Percentiles rank a stretch among this genome's conserved stretches.
phyloP scores from a whole-genome alignment of 331 rosid genomes.

The Malus hybrid region DNA sequence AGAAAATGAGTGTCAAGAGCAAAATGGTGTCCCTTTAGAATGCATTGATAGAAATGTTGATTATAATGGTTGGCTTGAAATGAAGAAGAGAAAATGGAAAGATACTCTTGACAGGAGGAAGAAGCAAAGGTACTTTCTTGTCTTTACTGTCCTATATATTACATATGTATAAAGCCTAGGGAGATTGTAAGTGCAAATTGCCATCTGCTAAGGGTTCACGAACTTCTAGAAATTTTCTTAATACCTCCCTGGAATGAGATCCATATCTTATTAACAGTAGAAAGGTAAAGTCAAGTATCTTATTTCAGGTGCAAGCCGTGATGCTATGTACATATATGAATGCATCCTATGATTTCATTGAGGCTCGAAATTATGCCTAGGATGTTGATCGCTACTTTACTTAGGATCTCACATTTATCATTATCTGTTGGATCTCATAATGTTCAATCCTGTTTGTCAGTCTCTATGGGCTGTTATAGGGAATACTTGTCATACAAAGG shows the following conservation, averaged over 20 bases:
- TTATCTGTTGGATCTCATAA: not conserved
- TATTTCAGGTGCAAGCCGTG: not conserved
- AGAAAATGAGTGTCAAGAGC: constrained; percentile 21
- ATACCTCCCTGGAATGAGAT: not conserved
- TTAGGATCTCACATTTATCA: not conserved
- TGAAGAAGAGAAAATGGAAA: constrained; percentile 84
- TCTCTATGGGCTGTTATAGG: not conserved
- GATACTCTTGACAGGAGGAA: constrained; percentile 60
- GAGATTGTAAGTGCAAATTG: not conserved
- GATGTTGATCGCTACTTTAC: not conserved
- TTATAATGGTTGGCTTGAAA: constrained; percentile 92
- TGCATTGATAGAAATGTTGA: constrained; percentile 59
- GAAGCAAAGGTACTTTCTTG: constrained; percentile 62
- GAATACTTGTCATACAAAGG: too few species aligned
- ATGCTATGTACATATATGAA: not conserved
- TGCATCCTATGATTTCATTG: not conserved
- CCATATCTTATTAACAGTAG: not conserved
- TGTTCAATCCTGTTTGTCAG: not conserved
- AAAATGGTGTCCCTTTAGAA: constrained; percentile 22
- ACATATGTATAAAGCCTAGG: constrained; percentile 6
- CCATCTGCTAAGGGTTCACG: constrained; percentile 6
- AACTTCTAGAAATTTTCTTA: not conserved
- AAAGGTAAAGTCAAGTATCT: not conserved
- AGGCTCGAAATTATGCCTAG: not conserved
- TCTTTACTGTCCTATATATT: not conserved